Conservation (phyloP, 169 alveolate genomes). For the Cryptosporidium tyzzeri region DNA sequence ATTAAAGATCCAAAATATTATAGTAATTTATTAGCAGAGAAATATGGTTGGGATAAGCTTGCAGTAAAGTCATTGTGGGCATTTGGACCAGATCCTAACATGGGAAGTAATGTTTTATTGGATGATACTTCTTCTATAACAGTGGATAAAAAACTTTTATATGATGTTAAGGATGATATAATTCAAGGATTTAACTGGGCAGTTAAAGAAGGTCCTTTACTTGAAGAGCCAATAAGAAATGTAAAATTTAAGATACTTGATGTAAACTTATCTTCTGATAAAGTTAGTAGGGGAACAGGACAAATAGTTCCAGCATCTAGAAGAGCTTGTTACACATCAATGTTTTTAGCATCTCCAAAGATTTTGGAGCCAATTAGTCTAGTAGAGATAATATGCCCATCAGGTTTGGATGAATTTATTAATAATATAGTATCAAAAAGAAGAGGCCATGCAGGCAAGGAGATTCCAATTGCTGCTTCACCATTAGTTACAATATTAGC, state of each 20-base stretch:
- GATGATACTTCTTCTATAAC: conserved; percentile 97
- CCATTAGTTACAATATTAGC: conserved; percentile 95
- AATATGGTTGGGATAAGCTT: conserved; percentile 95
- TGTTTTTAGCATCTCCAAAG: conserved; percentile 98
- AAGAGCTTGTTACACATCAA: conserved; percentile 97
- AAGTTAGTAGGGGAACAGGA: conserved; percentile 95
- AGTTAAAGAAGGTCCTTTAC: conserved; percentile 98
- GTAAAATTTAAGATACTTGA: conserved; percentile 91
- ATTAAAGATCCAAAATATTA: conserved; percentile 74
- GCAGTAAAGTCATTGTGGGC: conserved; percentile 98
- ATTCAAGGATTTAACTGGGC: conserved; percentile 99
- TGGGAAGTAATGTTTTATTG: conserved; percentile 92
- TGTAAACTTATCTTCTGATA: conserved; percentile 90
- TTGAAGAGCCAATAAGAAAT: conserved; percentile 95
- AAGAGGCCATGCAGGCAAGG: conserved; percentile 92
- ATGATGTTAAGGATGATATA: conserved; percentile 85
- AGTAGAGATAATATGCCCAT: conserved; percentile 96
- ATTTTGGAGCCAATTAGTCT: conserved; percentile 97
- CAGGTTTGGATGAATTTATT: conserved; percentile 49
- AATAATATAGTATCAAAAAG: conserved; percentile 81
- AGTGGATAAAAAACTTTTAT: conserved; percentile 86
- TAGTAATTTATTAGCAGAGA: conserved; percentile 84
- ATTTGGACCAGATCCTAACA: conserved; percentile 94
- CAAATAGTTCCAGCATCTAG: conserved; percentile 97
- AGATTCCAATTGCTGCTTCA: conserved; percentile 93